Evolutionary conservation across 805 yeast genomes (phyloP).

Genomic region (Zygosaccharomyces lentus): DNA sequence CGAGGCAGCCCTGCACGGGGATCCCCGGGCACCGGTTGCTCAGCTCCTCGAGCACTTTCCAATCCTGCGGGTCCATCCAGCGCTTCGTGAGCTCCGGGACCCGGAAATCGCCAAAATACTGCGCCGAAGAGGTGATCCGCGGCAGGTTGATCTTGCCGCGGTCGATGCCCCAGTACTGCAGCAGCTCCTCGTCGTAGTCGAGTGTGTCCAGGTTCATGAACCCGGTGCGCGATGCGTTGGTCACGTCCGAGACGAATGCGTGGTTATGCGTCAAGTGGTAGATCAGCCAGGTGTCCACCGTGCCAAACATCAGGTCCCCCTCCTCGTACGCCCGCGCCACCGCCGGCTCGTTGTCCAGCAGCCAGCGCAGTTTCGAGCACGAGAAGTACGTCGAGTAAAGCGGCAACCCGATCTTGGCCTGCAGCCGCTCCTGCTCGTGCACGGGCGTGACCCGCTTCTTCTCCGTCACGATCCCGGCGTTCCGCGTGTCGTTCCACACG

Average conservation of each 20-base stretch:
- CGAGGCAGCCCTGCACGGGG: slow-evolving; percentile 86
- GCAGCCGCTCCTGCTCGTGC: slow-evolving; percentile 53
- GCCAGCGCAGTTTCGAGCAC: slow-evolving; percentile 85
- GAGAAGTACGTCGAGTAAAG: slow-evolving; percentile 81
- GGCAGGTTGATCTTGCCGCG: slow-evolving; percentile 63
- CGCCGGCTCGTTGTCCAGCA: slow-evolving; percentile 69
- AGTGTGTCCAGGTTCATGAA: slow-evolving; percentile 76
- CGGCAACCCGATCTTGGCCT: slow-evolving; percentile 75
- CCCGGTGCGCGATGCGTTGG: slow-evolving; percentile 89
- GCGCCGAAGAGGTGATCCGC: slow-evolving; percentile 71
- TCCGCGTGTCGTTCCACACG: slow-evolving; percentile 95
- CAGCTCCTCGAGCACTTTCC: slow-evolving; percentile 49
- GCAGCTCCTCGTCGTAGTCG: slow-evolving; percentile 70
- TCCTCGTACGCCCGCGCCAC: slow-evolving; percentile 64
- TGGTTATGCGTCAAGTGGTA: slow-evolving; percentile 72
- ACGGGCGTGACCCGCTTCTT: slow-evolving; percentile 51
- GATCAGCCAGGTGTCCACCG: slow-evolving; percentile 91
- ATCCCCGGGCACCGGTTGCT: slow-evolving; percentile 49
- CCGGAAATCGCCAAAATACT: slow-evolving; percentile 66
- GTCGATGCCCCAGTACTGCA: slow-evolving; percentile 78
- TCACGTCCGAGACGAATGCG: slow-evolving; percentile 74
- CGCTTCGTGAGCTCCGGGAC: slow-evolving; percentile 48
- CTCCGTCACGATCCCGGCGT: slow-evolving; percentile 63
- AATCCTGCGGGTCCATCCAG: slow-evolving; percentile 49
- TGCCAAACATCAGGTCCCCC: slow-evolving; percentile 85